Evolutionary conservation across 306 rosid species (phyloP), one percentile per base, ranked within the genome.

Genomic region (Medicago truncatula): DNA sequence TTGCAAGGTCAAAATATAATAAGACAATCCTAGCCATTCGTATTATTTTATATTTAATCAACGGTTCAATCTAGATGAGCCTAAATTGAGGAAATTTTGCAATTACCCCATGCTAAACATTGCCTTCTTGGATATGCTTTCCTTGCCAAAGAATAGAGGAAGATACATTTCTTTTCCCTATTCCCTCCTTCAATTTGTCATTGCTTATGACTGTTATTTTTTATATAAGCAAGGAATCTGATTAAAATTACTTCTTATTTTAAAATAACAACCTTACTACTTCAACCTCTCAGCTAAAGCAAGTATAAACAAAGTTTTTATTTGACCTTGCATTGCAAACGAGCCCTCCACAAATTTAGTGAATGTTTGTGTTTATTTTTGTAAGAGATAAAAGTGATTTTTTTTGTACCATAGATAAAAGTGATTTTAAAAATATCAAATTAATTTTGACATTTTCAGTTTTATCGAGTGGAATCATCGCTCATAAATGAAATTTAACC

Each of bases 121-220:
- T n/a, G n/a, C n/a, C n/a, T n/a, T n/a, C n/a, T n/a, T n/a, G n/a
- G n/a, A 17, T 81, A 80, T 84, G 70, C 84, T 72, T 84, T 84
- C 47, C 87, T 73, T 84, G 63, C 63, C 70, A 76, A 59, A 47
- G 70, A 41, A 21, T 72, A 18, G 65, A 25, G 18, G 75, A 70
- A 78, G 76, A 84, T 80, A 23, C 84, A 80, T 84, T 71, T 76
- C 73, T 76, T 67, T 77, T 43, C 15, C 41, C 18, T 7, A 64
- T 74, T 74, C 25, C 20, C 39, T 40, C 38, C 31, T 76, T 49
- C 63, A 31, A 6, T 41, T 71, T 70, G 49, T 71, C 61, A 25
- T 20, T 4, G 36, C 20, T 40, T 21, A 69, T 2, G 23, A 74
- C 73, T 15, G 18, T 54, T 77, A 53, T 47, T 74, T 41, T 11